Evolutionary conservation across 2,329 filamentous ascomycete genomes (phyloP).

Genomic region (Colletotrichum nymphaeae): DNA sequence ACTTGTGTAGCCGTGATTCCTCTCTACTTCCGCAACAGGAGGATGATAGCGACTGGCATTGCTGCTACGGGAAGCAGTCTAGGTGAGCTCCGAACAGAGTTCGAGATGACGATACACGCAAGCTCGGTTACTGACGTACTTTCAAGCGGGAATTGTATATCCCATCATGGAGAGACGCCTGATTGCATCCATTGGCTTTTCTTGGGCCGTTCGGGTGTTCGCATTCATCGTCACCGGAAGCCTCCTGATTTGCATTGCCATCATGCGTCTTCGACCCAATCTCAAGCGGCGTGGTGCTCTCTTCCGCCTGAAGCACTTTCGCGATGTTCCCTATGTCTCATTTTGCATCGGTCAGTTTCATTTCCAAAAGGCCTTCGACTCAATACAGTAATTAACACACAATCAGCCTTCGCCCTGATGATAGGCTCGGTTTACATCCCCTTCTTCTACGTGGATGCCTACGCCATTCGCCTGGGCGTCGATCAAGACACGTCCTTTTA

Average conservation of each 20-base stretch:
- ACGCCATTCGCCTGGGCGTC: constrained; percentile 25
- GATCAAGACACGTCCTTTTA: constrained; percentile 26
- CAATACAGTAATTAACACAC: neutral
- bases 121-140: neutral
- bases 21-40: constrained; percentile 45
- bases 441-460: constrained; percentile 31
- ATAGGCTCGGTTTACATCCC: constrained; percentile 31
- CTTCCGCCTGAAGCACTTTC: constrained; percentile 23
- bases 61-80: constrained; percentile 45
- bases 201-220: constrained; percentile 29
- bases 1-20: constrained; percentile 48
- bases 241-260: constrained; percentile 22
- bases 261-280: constrained; percentile 27
- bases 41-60: constrained; percentile 47
- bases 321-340: constrained; percentile 11
- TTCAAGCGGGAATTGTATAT: constrained; percentile 17
- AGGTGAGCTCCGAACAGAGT: constrained; percentile 36
- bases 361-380: neutral
- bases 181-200: constrained; percentile 21
- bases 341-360: constrained; percentile 21
- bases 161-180: constrained; percentile 24
- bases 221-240: constrained; percentile 27
- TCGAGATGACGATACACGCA: neutral
- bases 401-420: constrained; percentile 23
- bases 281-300: constrained; percentile 23